These are phyloP conservation scores for Quercus agrifolia DNA, from an alignment of 306 rosid species.

Conservation along the genomic window DNA sequence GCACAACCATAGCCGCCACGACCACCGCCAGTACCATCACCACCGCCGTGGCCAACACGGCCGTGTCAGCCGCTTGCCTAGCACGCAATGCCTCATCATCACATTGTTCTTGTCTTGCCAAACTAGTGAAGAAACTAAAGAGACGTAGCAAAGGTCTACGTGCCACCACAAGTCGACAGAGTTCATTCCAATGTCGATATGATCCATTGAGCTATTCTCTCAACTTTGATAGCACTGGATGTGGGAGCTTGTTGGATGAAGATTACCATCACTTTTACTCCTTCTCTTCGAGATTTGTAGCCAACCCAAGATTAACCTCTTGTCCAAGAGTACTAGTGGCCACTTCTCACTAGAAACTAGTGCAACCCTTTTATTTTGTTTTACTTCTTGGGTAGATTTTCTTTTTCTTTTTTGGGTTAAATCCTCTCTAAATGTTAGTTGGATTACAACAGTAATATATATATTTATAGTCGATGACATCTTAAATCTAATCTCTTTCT, in stretches of 20 bases:
- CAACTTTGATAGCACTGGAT: constrained; percentile 68
- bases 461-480: not conserved
- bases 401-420: not conserved
- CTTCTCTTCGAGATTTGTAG: constrained; percentile 72
- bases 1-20: constrained; percentile 16
- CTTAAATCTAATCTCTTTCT: not conserved
- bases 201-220: constrained; percentile 82
- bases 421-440: not conserved
- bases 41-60: not conserved
- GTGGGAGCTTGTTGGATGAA: constrained; percentile 58
- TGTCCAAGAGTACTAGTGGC: constrained; percentile 23
- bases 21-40: not conserved
- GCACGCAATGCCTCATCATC: constrained; percentile 5
- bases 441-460: not conserved
- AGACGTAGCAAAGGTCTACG: constrained; percentile 27
- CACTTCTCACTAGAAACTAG: constrained; percentile 23
- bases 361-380: not conserved
- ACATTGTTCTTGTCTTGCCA: constrained; percentile 40
- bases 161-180: constrained; percentile 18
- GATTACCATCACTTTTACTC: constrained; percentile 71
- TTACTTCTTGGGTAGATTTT: not conserved
- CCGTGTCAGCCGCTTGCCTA: constrained; percentile 1
- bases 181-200: constrained; percentile 59
- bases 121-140: constrained; percentile 60
- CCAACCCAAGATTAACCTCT: constrained; percentile 40